phyloP scores from a whole-genome alignment of 495 filamentous ascomycete genomes.

The Neurospora hispaniola region DNA sequence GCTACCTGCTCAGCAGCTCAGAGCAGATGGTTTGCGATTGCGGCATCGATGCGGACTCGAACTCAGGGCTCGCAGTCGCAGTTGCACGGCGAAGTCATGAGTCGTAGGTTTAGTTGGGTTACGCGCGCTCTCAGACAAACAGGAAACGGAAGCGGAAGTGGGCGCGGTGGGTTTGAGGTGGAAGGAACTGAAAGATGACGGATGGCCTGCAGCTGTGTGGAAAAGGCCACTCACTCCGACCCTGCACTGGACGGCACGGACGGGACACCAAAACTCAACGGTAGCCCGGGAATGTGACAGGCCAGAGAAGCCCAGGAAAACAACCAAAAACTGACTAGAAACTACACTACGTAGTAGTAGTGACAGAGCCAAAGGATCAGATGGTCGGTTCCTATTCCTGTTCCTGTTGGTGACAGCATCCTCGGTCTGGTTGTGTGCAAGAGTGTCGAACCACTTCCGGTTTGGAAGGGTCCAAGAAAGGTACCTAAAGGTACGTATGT shows the following conservation, averaged over 20 bases:
- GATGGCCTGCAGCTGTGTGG: neutral
- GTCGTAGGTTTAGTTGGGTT: neutral
- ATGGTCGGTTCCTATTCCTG: neutral
- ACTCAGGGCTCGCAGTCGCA: neutral
- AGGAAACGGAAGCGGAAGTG: neutral
- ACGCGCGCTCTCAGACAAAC: neutral
- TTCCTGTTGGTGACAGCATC: neutral
- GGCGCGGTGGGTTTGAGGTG: neutral
- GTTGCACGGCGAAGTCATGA: neutral
- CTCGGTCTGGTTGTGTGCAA: neutral
- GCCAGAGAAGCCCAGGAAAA: neutral
- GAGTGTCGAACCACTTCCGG: neutral
- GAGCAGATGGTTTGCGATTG: conserved; percentile 5
- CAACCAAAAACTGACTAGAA: neutral
- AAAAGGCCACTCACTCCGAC: neutral
- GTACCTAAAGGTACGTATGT: neutral
- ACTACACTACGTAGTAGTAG: neutral
- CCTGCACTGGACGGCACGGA: neutral
- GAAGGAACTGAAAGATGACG: neutral
- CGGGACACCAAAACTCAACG: neutral
- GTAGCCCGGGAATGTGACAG: neutral
- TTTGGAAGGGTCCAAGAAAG: neutral
- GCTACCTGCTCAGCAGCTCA: conserved; percentile 20
- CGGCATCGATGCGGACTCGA: conserved; percentile 14
- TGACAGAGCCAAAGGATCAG: neutral